A percentile compares a stretch with the other conserved stretches of the same genome.
Conservation (phyloP, 768 basidiomycete genomes). For the Tylopilus balloui region DNA sequence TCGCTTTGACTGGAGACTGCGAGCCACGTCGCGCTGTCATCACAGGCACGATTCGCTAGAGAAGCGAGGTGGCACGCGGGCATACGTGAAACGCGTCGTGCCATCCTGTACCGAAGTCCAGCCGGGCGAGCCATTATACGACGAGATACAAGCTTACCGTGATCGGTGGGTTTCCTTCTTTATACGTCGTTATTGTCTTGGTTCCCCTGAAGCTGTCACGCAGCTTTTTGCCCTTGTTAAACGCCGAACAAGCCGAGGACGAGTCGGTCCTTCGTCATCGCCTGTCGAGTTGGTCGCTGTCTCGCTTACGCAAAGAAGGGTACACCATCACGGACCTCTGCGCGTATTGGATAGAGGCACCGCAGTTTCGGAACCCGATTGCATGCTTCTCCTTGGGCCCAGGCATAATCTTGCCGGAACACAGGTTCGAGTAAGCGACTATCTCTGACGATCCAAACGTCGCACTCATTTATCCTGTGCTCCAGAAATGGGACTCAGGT, state of each 20-base stretch:
- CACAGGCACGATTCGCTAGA: slow-evolving; percentile 11
- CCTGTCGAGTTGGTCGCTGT: slow-evolving; percentile 61
- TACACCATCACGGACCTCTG: slow-evolving; percentile 63
- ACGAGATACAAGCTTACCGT: slow-evolving; percentile 51
- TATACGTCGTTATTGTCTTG: not conserved
- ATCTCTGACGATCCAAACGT: not conserved
- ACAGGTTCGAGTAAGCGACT: slow-evolving; percentile 63
- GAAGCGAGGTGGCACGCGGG: slow-evolving; percentile 13
- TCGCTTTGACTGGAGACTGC: slow-evolving; percentile 60
- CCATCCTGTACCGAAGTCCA: slow-evolving; percentile 34
- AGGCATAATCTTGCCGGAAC: slow-evolving; percentile 56
- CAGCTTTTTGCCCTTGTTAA: slow-evolving; percentile 46
- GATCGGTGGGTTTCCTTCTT: slow-evolving; percentile 39
- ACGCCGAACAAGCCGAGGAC: slow-evolving; percentile 61
- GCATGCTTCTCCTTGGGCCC: slow-evolving; percentile 65
- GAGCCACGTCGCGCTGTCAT: slow-evolving; percentile 44
- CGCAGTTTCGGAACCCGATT: slow-evolving; percentile 58
- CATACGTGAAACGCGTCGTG: slow-evolving; percentile 36
- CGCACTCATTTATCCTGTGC: slow-evolving; percentile 1
- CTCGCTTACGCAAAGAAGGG: slow-evolving; percentile 60
- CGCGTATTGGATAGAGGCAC: slow-evolving; percentile 66
- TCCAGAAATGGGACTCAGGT: slow-evolving; percentile 69
- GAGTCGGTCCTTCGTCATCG: slow-evolving; percentile 58
- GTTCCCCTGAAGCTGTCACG: not conserved
- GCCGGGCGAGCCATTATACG: slow-evolving; percentile 41